Base-by-base conservation (phyloP, 2,329 filamentous ascomycete genomes). In the Boeremia exigua region DNA sequence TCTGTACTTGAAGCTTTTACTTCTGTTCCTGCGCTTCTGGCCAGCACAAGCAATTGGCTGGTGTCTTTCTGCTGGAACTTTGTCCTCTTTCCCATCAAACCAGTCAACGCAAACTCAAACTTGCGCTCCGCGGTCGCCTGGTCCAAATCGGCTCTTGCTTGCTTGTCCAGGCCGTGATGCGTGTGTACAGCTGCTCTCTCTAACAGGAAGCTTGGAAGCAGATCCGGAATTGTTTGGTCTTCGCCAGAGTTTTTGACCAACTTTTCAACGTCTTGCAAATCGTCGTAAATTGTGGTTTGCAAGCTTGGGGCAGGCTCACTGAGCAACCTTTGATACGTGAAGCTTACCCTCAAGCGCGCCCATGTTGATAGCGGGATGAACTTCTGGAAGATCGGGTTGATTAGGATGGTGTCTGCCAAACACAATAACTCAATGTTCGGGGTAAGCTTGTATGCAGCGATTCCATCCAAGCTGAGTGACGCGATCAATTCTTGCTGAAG, bases 31-130 rank as follows among this genome's bases (percentile, higher is more conserved):
- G 80, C 80, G 71, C 93, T 97, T 73, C 86, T 92, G 0, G 95
- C 95, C 28, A 98, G 79, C 2, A 99, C 91, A 1, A 99, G 90
- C 27, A 99, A 82, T 74, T 99, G 95, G 66, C 92, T 96, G 58
- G 87, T 87, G 66, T 88, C 89, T 57, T 86, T 89, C 68, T 92
- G 83, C 74, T 96, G 91, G 54, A 87, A 96, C 63, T 85, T 89
- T 1, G 91, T 96, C 57, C 89, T 81, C 77, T 92, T 98, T 14
- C 95, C 95, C 62, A 99, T 77, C 19, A 91, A 86, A 33, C 95
- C 95, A 0, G 92, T 96, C 51, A 99, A 75, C 0, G 88, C 89
- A 75, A 96, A 98, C 15, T 86, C 81, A 55, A 99, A 91, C 0
- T 85, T 84, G n/a, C 87, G 88, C 32, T 85, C 77, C 39, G 79